Conservation (phyloP, 2,329 filamentous ascomycete species). For the Penicillium sp. region DNA sequence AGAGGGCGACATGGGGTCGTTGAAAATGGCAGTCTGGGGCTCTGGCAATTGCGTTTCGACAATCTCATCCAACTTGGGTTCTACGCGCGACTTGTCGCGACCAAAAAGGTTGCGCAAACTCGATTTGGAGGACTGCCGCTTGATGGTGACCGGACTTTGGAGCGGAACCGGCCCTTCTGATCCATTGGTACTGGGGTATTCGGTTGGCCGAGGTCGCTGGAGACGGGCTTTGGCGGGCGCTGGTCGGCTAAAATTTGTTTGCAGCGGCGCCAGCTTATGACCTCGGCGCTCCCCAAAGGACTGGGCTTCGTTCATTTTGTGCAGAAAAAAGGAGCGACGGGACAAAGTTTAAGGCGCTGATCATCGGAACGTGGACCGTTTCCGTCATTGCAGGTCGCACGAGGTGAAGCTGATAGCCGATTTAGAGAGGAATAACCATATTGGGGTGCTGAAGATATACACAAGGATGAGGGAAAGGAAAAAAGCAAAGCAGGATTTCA, state of each 20-base stretch:
- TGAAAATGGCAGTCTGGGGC: constrained; percentile 16
- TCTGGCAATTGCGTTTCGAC: constrained; percentile 28
- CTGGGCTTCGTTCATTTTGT: constrained; percentile 18
- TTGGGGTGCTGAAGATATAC: background rate
- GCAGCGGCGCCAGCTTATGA: constrained; percentile 37
- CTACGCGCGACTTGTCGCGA: constrained; percentile 37
- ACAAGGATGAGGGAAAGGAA: constrained; percentile 10
- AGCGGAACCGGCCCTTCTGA: constrained; percentile 35
- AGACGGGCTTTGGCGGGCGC: constrained; percentile 20
- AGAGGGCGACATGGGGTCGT: constrained; percentile 29
- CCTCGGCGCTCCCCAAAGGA: constrained; percentile 42
- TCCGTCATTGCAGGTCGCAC: constrained; percentile 19
- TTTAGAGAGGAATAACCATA: constrained; percentile 1
- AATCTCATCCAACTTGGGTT: constrained; percentile 35
- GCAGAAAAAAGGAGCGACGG: constrained; percentile 18
- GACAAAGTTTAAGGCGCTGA: constrained; percentile 11
- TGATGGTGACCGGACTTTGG: constrained; percentile 33
- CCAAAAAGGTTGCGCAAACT: constrained; percentile 41
- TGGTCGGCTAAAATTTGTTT: constrained; percentile 40
- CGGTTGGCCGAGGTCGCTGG: constrained; percentile 36
- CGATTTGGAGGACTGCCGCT: constrained; percentile 40
- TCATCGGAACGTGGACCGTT: constrained; percentile 23
- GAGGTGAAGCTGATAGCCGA: background rate
- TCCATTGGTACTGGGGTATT: constrained; percentile 30
- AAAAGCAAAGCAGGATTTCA: constrained; percentile 12